Conservation (phyloP, 1,284 basidiomycete genomes). For the Gomphus sp. region DNA sequence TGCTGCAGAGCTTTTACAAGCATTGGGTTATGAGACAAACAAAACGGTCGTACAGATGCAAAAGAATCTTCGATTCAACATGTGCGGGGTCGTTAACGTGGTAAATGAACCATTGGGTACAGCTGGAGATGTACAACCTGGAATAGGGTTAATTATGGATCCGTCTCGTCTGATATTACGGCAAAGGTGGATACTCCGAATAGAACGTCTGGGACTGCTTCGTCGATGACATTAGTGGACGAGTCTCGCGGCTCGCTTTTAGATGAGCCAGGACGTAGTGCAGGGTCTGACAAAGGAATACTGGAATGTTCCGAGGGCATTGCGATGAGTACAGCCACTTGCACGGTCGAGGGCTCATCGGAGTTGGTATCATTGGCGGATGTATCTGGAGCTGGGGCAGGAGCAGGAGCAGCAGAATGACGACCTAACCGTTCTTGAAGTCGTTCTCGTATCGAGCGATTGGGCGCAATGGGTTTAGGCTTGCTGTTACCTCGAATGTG, state of each 20-base stretch:
- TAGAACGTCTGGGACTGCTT: constrained; percentile 3
- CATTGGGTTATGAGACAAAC: background rate
- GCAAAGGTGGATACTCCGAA: constrained; percentile 5
- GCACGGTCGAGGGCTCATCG: background rate
- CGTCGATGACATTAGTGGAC: background rate
- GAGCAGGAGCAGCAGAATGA: background rate
- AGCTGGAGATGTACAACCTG: background rate
- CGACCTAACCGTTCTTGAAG: background rate
- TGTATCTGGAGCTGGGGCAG: background rate
- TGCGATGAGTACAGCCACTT: constrained; percentile 11
- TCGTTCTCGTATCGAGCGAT: background rate
- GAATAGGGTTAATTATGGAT: background rate
- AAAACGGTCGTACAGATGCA: too few species aligned
- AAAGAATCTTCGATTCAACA: background rate
- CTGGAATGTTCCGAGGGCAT: constrained; percentile 4
- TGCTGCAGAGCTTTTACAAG: too few species aligned
- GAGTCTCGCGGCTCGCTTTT: constrained; percentile 5
- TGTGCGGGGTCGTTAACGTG: constrained; percentile 16
- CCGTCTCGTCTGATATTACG: background rate
- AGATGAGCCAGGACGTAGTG: background rate
- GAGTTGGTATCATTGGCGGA: background rate
- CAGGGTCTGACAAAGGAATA: background rate
- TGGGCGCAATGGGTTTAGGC: background rate
- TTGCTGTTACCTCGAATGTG: background rate
- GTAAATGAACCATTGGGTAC: background rate